These are phyloP conservation scores for Zymoseptoria pseudotritici DNA, from an alignment of 2,329 filamentous ascomycete species.

Conservation along the genomic window DNA sequence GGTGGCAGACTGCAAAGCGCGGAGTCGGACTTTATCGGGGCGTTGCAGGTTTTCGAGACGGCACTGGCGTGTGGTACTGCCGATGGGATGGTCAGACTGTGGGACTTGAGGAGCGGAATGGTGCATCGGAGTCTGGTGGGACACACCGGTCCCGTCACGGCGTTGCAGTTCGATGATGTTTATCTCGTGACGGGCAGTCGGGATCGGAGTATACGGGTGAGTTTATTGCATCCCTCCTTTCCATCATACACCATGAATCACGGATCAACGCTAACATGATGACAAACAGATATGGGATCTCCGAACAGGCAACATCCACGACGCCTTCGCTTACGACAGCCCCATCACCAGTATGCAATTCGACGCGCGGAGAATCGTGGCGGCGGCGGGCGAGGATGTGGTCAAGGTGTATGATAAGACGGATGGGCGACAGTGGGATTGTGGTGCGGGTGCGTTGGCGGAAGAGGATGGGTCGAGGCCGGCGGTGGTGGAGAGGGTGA, in stretches of 20 bases:
- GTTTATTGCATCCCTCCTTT: constrained; percentile 32
- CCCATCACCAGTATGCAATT: constrained; percentile 97
- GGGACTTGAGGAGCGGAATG: constrained; percentile 93
- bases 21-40: constrained; percentile 84
- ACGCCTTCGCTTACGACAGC: constrained; percentile 91
- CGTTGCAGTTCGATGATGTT: constrained; percentile 91
- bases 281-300: constrained; percentile 86
- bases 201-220: constrained; percentile 88
- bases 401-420: constrained; percentile 98
- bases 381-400: constrained; percentile 83
- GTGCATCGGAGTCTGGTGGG: constrained; percentile 95
- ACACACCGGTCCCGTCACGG: constrained; percentile 89
- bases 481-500: constrained; percentile 65
- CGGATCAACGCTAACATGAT: constrained; percentile 20
- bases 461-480: constrained; percentile 45
- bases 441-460: constrained; percentile 69
- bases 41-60: constrained; percentile 90
- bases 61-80: constrained; percentile 93
- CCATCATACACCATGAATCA: not conserved
- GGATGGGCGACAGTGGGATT: constrained; percentile 93
- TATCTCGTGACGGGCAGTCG: constrained; percentile 88
- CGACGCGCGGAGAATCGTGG: constrained; percentile 79
- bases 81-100: constrained; percentile 92
- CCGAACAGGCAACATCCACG: constrained; percentile 86
- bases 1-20: constrained; percentile 50